Base-by-base conservation (phyloP, 129 eudicot genomes). In the Saposhnikovia divaricata region DNA sequence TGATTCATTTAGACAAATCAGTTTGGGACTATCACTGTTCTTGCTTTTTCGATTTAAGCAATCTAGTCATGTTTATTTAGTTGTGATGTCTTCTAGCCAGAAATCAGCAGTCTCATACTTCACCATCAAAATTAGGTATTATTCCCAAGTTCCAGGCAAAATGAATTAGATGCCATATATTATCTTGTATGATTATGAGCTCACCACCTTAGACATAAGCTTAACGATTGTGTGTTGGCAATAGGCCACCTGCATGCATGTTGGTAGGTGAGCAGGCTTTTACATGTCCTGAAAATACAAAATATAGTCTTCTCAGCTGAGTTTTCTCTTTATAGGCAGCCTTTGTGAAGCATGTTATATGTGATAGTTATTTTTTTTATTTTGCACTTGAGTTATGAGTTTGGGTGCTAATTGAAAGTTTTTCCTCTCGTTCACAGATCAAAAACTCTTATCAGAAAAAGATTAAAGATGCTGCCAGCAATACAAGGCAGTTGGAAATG, bases 401-500 rank as follows among this genome's bases (percentile, higher is more conserved):
- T 16, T 81, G 68, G 38, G 18, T 63, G 59, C 45, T 31, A 9
- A 31, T 27, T 28, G 3, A 14, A 14, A 28, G 40, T 28, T 66
- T 78, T 66, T 76, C 66, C 77, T 66, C 46, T 78, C 74, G 63
- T 75, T 7, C 8, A 68, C 85, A 94, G 98, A 75, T 90, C 6
- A 89, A 81, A 87, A 81, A 69, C 72, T 88, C 88, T n/a, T 28
- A 46, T 76, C 72, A 78, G 39, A 80, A 84, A 72, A 86, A 75
- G 46, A n/a, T 51, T 27, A 34, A 77, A 59, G 85, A 75, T 40
- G 82, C 75, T 50, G 68, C 81, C 47, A 78, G 75, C 57, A 81
- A 81, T 80, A 82, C 78, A 2, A 81, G 81, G 76, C 90, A 87
- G 77, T 80, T 94, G 81, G 90, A 90, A 68, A 86, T 86, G 87